Percentiles rank a stretch among this genome's conserved stretches.
Conservation (phyloP, 1,139 yeast genomes). For the Blastobotrys aristatus region DNA sequence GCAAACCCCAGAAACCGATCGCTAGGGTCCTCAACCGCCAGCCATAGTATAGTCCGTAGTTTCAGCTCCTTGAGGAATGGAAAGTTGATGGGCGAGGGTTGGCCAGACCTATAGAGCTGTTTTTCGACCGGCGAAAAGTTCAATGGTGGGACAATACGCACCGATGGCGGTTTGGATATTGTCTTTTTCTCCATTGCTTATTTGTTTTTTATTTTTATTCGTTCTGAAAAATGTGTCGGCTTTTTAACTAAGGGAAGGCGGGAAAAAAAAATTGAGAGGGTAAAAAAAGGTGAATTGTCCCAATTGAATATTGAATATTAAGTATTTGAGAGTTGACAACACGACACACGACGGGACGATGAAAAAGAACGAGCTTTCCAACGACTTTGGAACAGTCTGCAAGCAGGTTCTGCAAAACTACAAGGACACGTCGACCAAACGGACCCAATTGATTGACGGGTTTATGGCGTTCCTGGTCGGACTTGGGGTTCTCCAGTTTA, state of each 20-base stretch:
- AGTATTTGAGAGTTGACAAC: too few relatives aligned
- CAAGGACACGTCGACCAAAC: constrained; percentile 22
- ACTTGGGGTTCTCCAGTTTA: constrained; percentile 73
- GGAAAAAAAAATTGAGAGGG: neutral
- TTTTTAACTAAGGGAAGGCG: neutral
- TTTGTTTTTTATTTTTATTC: neutral
- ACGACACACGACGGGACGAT: neutral
- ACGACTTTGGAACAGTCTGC: constrained; percentile 19
- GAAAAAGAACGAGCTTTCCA: neutral
- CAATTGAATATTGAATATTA: too few relatives aligned
- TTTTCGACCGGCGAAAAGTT: constrained; percentile 94
- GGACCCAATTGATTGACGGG: constrained; percentile 59
- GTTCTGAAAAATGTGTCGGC: neutral
- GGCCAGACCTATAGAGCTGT: constrained; percentile 82
- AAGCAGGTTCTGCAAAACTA: constrained; percentile 22
- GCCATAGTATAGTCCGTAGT: constrained; percentile 81
- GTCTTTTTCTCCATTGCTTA: constrained; percentile 4
- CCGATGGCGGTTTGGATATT: constrained; percentile 28
- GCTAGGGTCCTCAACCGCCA: constrained; percentile 92
- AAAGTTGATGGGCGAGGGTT: constrained; percentile 92
- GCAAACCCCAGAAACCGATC: constrained; percentile 83
- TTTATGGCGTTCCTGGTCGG: constrained; percentile 70
- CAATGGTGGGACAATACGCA: constrained; percentile 80
- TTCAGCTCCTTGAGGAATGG: constrained; percentile 72
- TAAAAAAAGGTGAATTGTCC: neutral